phyloP scores from a whole-genome alignment of 106 monocot species.

The Triglochin maritima region DNA sequence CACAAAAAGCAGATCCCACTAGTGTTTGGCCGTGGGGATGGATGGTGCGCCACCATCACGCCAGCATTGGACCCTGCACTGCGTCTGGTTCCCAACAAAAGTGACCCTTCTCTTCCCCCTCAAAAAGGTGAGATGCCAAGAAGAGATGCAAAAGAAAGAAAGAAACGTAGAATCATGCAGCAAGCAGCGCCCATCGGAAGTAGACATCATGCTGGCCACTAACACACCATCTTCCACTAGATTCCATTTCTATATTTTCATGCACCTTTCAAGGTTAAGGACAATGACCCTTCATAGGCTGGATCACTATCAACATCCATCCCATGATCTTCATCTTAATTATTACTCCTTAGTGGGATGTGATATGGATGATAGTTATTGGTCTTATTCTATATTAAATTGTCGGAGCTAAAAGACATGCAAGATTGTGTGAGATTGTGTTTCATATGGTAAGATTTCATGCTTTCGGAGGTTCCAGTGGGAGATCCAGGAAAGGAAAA shows the following conservation, averaged over 20 bases:
- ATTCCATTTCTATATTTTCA: not conserved
- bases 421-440: too few species aligned
- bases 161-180: not conserved
- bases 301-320: too few species aligned
- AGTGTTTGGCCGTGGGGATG: not conserved
- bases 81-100: too few species aligned
- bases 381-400: too few species aligned
- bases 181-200: not conserved
- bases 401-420: too few species aligned
- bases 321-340: too few species aligned
- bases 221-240: constrained; percentile 1
- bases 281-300: too few species aligned
- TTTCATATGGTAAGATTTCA: too few species aligned
- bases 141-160: not conserved
- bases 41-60: not conserved
- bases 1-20: constrained; percentile 2
- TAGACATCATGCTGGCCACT: not conserved
- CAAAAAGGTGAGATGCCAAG: not conserved
- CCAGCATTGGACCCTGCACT: not conserved
- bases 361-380: too few species aligned
- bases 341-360: too few species aligned
- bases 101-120: not conserved
- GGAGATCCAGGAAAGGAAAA: not conserved
- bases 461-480: too few species aligned
- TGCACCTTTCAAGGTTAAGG: too few species aligned